Percentiles rank a stretch among this genome's conserved stretches.
Conservation (phyloP, 2,329 filamentous ascomycete species). For the Cordyceps fumosorosea region DNA sequence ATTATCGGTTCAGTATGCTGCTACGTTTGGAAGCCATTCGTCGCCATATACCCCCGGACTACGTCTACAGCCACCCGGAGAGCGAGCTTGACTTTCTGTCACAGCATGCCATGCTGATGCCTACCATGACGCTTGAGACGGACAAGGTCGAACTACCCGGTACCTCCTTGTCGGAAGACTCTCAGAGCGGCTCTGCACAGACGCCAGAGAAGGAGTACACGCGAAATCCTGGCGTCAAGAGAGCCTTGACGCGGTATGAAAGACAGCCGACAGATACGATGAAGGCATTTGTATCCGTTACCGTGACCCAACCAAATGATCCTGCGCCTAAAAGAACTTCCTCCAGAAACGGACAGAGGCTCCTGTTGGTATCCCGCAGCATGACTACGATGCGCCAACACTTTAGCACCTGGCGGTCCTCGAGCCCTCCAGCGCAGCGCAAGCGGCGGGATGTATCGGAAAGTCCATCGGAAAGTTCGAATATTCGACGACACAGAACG, state of each 20-base stretch:
- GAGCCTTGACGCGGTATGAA: background rate
- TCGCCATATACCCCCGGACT: background rate
- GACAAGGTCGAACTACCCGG: background rate
- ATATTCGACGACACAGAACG: background rate
- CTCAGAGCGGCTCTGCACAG: background rate
- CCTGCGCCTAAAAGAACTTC: background rate
- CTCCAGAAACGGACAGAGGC: background rate
- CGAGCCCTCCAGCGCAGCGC: background rate
- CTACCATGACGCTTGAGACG: background rate
- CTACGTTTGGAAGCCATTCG: background rate
- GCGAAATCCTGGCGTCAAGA: background rate
- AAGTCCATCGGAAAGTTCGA: background rate
- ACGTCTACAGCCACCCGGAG: background rate
- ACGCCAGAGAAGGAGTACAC: background rate
- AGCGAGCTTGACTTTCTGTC: background rate
- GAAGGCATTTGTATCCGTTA: background rate
- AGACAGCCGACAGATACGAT: background rate
- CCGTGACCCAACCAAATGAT: background rate
- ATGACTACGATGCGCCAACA: background rate
- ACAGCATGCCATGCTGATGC: background rate
- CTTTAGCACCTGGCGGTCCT: background rate
- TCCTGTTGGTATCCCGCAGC: background rate
- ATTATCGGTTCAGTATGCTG: background rate
- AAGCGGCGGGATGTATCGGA: too few relatives aligned
- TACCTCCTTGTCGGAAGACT: background rate